Evolutionary conservation across 108 stramenopile species (phyloP).

Genomic region (Parietichytrium sp.): DNA sequence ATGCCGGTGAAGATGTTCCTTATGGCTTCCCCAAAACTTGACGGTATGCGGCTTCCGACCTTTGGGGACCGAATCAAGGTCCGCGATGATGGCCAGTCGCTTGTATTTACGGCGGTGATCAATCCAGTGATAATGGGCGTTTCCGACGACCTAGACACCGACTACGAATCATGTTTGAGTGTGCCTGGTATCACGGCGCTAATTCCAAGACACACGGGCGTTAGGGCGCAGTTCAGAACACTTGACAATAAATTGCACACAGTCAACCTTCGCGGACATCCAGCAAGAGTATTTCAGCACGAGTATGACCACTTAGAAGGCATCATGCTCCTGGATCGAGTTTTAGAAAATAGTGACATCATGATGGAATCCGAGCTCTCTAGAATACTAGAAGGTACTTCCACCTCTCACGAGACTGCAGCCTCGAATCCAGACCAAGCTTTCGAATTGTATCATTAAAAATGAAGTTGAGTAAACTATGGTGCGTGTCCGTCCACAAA

Average conservation of each 20-base stretch:
- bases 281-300: constrained; percentile 21
- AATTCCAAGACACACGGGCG: neutral
- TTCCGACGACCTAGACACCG: neutral
- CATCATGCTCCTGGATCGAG: constrained; percentile 12
- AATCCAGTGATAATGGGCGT: neutral
- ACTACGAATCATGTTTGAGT: neutral
- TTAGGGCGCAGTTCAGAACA: neutral
- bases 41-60: neutral
- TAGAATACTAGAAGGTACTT: too few species aligned
- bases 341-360: neutral
- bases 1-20: neutral
- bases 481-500: too few species aligned
- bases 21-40: neutral
- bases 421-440: too few species aligned
- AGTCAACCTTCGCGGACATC: neutral
- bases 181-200: constrained; percentile 14
- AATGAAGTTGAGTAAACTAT: too few species aligned
- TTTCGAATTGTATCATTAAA: too few species aligned
- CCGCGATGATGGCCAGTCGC: neutral
- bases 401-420: too few species aligned
- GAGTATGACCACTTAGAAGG: constrained; percentile 30
- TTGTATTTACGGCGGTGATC: neutral
- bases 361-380: neutral
- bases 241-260: neutral
- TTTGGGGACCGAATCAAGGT: neutral